Evolutionary conservation across 768 basidiomycete genomes (phyloP), one percentile per base, ranked within the genome.

Genomic region (Kwoniella dejecticola): DNA sequence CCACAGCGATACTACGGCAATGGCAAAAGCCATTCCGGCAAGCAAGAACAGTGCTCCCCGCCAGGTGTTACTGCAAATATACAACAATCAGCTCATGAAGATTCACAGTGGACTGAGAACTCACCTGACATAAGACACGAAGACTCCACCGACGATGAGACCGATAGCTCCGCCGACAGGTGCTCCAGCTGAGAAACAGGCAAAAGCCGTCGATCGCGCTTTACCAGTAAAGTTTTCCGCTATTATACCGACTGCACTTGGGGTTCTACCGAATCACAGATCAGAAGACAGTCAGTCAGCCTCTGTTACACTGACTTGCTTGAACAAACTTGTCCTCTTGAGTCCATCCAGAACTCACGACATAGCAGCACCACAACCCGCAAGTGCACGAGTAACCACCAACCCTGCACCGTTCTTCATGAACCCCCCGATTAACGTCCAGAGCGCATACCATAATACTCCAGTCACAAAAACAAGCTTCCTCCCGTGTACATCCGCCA

Each of bases 101-200:
- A 27, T 3, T 19, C 26, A 27, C 42, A 30, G 6, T 42, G 17
- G 26, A 12, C n/a, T 42, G 4, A 26, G 4, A 29, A 15, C 80
- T 53, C 60, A 83, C 82, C 50, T 24, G 42, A 79, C 79, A 5
- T 82, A 80, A 67, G 90, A 83, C 0, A 87, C 88, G 21, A 90
- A 77, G 1, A 87, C 79, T 13, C 89, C 90, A 15, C 91, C 90
- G 0, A 90, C 58, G 0, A 86, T 79, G 29, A 82, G 82, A 0
- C 92, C 91, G 12, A 91, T 79, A 0, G 85, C 88, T 0, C 83
- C 88, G 0, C 92, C 92, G 4, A 93, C 73, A 0, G 92, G 91
- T 1, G 89, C 89, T 26, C 93, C 93, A 0, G 90, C 89, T 0
- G 88, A 83, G 67, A 93, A 94, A 0, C 88, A 86, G 0, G 92